These are phyloP conservation scores for Pichia sp. DNA, from an alignment of 1,139 yeast genomes.

Conservation along the genomic window DNA sequence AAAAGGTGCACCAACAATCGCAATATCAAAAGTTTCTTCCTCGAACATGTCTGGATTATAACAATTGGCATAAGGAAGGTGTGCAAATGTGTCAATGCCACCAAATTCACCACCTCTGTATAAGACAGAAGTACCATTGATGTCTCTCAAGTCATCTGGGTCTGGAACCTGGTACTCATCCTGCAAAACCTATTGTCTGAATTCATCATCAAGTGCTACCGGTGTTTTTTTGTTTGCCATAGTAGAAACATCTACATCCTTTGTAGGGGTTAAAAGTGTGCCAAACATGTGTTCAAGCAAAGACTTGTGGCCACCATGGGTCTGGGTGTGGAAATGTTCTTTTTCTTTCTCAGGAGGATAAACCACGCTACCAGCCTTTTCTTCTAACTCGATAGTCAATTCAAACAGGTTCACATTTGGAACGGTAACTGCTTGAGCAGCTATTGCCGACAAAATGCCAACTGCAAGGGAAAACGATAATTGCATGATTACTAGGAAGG, in stretches of 20 bases:
- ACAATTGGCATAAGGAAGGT: slow-evolving; percentile 56
- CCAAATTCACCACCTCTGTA: slow-evolving; percentile 35
- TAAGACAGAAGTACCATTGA: slow-evolving; percentile 31
- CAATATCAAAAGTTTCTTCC: slow-evolving; percentile 55
- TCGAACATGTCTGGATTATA: slow-evolving; percentile 35
- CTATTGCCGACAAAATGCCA: slow-evolving; percentile 8
- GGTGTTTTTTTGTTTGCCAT: slow-evolving; percentile 29
- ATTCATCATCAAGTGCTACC: slow-evolving; percentile 29
- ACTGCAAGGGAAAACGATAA: background rate
- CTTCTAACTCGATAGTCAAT: slow-evolving; percentile 8
- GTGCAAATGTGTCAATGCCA: slow-evolving; percentile 74
- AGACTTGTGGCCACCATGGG: slow-evolving; percentile 16
- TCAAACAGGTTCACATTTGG: slow-evolving; percentile 10
- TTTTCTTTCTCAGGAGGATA: background rate
- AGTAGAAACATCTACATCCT: slow-evolving; percentile 23
- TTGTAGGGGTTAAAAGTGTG: slow-evolving; percentile 31
- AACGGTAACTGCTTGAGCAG: slow-evolving; percentile 11
- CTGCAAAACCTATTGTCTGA: slow-evolving; percentile 31
- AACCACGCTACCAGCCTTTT: slow-evolving; percentile 12
- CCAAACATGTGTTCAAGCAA: slow-evolving; percentile 36
- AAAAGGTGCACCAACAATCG: slow-evolving; percentile 69
- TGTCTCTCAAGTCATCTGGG: slow-evolving; percentile 36
- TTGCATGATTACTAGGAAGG: background rate
- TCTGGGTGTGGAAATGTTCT: background rate
- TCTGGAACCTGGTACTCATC: slow-evolving; percentile 36